These are phyloP conservation scores for Globisporangium okanoganense DNA, from an alignment of 352 stramenopile species.

Conservation along the genomic window DNA sequence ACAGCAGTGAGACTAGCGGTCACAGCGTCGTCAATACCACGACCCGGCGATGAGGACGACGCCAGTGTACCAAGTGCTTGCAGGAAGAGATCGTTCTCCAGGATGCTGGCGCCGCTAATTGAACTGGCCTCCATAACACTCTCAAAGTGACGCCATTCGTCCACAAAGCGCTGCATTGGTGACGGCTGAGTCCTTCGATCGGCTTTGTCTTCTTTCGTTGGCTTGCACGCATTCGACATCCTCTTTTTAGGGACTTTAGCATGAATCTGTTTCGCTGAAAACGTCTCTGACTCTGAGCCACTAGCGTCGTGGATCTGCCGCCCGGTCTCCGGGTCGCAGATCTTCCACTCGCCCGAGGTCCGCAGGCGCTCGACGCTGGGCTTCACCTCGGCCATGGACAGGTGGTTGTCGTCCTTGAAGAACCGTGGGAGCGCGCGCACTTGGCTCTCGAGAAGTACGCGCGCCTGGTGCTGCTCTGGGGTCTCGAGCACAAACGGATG, in stretches of 20 bases:
- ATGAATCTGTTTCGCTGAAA: neutral
- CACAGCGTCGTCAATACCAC: neutral
- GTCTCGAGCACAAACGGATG: constrained; percentile 91
- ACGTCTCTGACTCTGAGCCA: neutral
- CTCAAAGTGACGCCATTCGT: constrained; percentile 4
- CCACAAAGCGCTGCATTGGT: neutral
- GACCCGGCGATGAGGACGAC: neutral
- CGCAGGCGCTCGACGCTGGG: constrained; percentile 68
- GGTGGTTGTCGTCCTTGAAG: constrained; percentile 47
- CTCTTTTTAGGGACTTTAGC: constrained; percentile 4
- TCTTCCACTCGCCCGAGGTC: constrained; percentile 79
- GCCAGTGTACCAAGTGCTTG: neutral
- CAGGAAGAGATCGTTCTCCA: constrained; percentile 6
- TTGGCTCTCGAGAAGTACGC: constrained; percentile 52
- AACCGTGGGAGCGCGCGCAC: constrained; percentile 61
- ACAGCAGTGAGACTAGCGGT: neutral
- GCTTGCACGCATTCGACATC: neutral
- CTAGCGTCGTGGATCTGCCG: constrained; percentile 18
- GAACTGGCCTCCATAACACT: neutral
- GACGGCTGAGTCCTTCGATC: neutral
- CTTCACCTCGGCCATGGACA: constrained; percentile 35
- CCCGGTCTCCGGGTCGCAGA: constrained; percentile 78
- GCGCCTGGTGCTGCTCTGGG: constrained; percentile 45
- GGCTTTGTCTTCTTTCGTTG: neutral
- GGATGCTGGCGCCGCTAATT: neutral